These are phyloP conservation scores for Botrytis galanthina DNA, from an alignment of 2,329 filamentous ascomycete genomes.

Conservation along the genomic window DNA sequence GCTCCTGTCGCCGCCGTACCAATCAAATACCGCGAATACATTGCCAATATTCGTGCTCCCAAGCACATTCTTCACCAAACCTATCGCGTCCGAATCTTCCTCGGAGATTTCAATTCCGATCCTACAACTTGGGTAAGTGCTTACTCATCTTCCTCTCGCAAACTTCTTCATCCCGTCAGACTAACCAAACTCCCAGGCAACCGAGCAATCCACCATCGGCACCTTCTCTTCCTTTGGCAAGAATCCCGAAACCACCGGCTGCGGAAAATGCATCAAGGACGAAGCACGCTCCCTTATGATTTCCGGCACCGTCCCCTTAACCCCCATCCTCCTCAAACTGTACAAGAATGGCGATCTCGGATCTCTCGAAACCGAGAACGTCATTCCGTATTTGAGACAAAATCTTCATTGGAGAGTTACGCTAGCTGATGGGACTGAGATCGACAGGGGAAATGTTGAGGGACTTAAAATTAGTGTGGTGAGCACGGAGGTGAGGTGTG, in stretches of 20 bases:
- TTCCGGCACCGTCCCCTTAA: constrained; percentile 43
- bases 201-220: constrained; percentile 41
- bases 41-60: constrained; percentile 39
- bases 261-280: constrained; percentile 38
- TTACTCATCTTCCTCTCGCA: background rate
- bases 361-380: constrained; percentile 36
- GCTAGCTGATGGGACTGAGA: constrained; percentile 30
- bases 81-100: constrained; percentile 41
- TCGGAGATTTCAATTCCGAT: constrained; percentile 38
- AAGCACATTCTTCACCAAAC: constrained; percentile 40
- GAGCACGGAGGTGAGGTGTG: constrained; percentile 29
- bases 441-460: constrained; percentile 29
- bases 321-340: constrained; percentile 39
- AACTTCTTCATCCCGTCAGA: background rate
- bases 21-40: constrained; percentile 38
- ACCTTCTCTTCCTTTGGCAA: constrained; percentile 42
- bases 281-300: constrained; percentile 36
- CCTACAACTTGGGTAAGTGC: constrained; percentile 33
- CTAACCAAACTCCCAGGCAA: background rate
- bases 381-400: constrained; percentile 37
- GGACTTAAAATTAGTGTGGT: constrained; percentile 36
- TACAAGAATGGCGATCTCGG: constrained; percentile 34
- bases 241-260: constrained; percentile 36
- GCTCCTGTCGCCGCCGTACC: background rate
- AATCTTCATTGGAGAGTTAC: constrained; percentile 37